A percentile compares a stretch with the other conserved stretches of the same genome.
These are phyloP conservation scores for Claviceps sp. DNA, from an alignment of 2,329 filamentous ascomycete species.

Conservation along the genomic window DNA sequence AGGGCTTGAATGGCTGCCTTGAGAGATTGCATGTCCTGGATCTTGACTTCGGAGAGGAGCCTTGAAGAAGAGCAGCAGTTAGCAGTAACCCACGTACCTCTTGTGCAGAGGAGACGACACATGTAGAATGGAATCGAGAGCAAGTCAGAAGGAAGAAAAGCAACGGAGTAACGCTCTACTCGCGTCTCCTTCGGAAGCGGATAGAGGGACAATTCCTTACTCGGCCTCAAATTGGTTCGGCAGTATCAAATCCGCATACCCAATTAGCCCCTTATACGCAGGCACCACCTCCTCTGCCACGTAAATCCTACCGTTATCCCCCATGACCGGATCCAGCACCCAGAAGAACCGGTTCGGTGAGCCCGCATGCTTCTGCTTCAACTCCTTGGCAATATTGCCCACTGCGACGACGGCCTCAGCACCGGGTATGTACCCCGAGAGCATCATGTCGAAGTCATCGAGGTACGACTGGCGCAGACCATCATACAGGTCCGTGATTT, in stretches of 20 bases:
- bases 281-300: conserved; percentile 85
- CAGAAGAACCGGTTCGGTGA: conserved; percentile 78
- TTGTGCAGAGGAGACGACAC: no score
- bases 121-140: neutral
- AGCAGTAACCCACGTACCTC: neutral
- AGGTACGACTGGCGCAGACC: conserved; percentile 75
- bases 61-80: conserved; percentile 28
- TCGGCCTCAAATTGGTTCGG: conserved; percentile 98
- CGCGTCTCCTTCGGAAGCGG: neutral
- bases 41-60: conserved; percentile 71
- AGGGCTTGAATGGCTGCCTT: conserved; percentile 61
- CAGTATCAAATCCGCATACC: conserved; percentile 77
- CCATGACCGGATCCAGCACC: conserved; percentile 97
- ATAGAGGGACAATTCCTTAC: conserved; percentile 36
- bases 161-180: neutral
- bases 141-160: neutral
- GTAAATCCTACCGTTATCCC: conserved; percentile 84
- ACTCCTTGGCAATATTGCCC: conserved; percentile 68
- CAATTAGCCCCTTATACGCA: conserved; percentile 69
- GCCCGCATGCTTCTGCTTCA: conserved; percentile 50
- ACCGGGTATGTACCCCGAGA: conserved; percentile 88
- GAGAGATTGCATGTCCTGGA: conserved; percentile 61
- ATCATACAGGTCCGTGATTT: conserved; percentile 73
- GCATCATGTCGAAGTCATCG: conserved; percentile 82
- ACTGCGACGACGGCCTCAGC: conserved; percentile 74